Conservation (phyloP, 164 flowering plant species). For the Euptelea pleiosperma region DNA sequence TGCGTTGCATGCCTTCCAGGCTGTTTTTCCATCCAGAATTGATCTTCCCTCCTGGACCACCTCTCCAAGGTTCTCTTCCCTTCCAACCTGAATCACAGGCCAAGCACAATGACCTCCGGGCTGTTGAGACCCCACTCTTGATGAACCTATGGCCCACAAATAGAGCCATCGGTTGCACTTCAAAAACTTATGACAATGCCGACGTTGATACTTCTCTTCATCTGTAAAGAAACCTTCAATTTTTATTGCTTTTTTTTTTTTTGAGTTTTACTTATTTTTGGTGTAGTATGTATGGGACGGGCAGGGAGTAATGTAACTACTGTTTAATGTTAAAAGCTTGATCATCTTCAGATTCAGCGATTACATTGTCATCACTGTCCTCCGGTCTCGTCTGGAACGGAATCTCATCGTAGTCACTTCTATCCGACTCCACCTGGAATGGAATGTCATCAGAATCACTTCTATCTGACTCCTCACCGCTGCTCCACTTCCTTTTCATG, state of each 20-base stretch:
- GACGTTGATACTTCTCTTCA: constrained; percentile 70
- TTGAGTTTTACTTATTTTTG: constrained; percentile 16
- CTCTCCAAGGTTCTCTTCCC: constrained; percentile 9
- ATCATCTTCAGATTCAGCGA: constrained; percentile 34
- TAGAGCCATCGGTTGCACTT: constrained; percentile 17
- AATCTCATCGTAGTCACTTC: constrained; percentile 17
- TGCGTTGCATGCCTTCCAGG: constrained; percentile 14
- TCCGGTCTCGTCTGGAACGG: constrained; percentile 28
- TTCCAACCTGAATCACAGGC: constrained; percentile 3
- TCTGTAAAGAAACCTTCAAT: constrained; percentile 32
- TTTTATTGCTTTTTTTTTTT: constrained; percentile 4
- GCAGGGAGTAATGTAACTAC: constrained; percentile 25
- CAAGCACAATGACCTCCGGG: constrained; percentile 1
- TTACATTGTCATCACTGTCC: constrained; percentile 33
- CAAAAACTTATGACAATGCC: constrained; percentile 27
- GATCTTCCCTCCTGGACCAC: constrained; percentile 18
- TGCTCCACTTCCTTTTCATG: constrained; percentile 60
- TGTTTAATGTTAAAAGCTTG: constrained; percentile 23
- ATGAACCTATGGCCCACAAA: constrained; percentile 16
- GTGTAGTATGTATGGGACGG: constrained; percentile 21
- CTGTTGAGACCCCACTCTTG: constrained; percentile 9
- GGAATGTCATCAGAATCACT: constrained; percentile 21
- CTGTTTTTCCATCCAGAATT: constrained; percentile 24
- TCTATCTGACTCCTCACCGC: constrained; percentile 20
- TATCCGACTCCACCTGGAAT: constrained; percentile 20